Base-by-base conservation (phyloP, 352 stramenopile genomes). In the Saprolegnia parasitica region DNA sequence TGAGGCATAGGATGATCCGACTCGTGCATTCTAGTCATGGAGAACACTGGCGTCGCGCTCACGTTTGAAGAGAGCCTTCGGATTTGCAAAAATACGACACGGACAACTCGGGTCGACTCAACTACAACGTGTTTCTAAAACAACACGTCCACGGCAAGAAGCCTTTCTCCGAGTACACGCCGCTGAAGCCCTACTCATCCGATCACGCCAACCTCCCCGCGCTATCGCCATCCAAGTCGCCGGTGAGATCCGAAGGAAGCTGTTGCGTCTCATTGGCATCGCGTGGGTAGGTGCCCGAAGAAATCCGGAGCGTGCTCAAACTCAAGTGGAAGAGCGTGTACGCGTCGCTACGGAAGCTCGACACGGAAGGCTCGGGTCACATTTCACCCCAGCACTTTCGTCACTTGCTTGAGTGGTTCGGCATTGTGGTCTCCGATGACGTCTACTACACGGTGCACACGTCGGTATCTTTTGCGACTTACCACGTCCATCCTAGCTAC, bases 251-350 rank as follows among this genome's bases (percentile, higher is more conserved):
- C 3, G n/a, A 15, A 60, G 20, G 3, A 55, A 29, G n/a, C 5
- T 29, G 24, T 29, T 55, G 24, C n/a, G 5, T 55, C n/a, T 55
- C 47, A 55, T 55, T 24, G 6, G 32, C 21, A 68, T 9, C 10
- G 40, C 49, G 2, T 67, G 40, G n/a, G 73, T 68, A 9, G 58
- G 24, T 87, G 8, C 76, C 83, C 0, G 78, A 90, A 42, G 63
- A 73, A 6, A 67, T 90, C 20, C 81, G 83, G 16, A 52, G 76
- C 21, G 75, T 80, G 18, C 71, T 91, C 24, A 83, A 88, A 61
- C 71, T 74, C 40, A 87, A 89, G 72, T 91, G 83, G 83, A 89
- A 90, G 56, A 71, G 76, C 20, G 80, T 91, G 50, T 91, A 91
- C 74, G 75, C 79, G 21, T 89, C 81, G 20, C 74, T 89, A 39